Evolutionary conservation across 169 alveolate species (phyloP).

Genomic region (Plasmodium knowlesi): DNA sequence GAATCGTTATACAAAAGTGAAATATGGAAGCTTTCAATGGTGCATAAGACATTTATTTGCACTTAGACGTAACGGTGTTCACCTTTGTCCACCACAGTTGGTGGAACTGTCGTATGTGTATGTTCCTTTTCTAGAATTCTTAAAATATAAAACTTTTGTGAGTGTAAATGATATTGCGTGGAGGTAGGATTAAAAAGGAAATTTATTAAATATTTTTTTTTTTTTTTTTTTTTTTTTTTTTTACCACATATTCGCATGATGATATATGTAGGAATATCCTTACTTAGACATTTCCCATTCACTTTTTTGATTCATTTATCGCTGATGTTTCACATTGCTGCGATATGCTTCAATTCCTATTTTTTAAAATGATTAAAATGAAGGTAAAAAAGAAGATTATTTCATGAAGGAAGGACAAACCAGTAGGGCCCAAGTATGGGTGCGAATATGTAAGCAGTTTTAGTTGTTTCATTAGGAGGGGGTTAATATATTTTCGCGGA

Average conservation of each 20-base stretch:
- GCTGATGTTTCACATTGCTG: background rate
- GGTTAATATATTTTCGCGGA: background rate
- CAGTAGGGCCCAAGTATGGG: background rate
- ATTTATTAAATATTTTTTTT: too few relatives aligned
- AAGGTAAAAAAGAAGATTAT: background rate
- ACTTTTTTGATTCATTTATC: background rate
- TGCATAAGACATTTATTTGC: background rate
- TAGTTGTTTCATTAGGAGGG: background rate
- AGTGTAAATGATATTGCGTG: background rate
- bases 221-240: background rate
- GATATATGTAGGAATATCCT: background rate
- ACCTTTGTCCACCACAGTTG: background rate
- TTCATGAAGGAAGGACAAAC: background rate
- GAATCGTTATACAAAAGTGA: background rate
- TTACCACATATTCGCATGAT: background rate
- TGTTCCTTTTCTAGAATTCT: background rate
- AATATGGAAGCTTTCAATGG: background rate
- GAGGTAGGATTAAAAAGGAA: background rate
- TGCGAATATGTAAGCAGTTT: background rate
- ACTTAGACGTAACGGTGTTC: background rate
- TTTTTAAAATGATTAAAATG: background rate
- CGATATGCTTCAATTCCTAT: background rate
- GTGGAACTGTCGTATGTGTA: background rate
- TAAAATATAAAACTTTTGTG: background rate
- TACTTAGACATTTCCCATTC: background rate